Base-by-base conservation (phyloP, 2,329 filamentous ascomycete species). In the Nothophaeocryptopus gaeumannii region DNA sequence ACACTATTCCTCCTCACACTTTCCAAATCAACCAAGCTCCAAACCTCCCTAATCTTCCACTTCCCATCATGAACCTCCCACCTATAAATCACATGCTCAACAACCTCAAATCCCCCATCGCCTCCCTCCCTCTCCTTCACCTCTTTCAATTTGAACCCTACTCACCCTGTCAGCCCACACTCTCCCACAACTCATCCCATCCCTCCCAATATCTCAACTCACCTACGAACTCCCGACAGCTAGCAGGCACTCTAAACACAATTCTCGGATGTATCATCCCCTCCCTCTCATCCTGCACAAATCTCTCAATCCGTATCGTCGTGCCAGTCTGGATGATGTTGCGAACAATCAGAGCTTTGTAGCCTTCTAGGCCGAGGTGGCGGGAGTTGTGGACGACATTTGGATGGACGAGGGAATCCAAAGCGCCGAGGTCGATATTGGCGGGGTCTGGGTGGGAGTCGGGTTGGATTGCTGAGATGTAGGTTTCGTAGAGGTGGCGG, bases 1-100 rank as follows among this genome's bases (percentile, higher is more conserved):
- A 26, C 20, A 26, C 20, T 26, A 26, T 26, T 26, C 20, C 20
- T 39, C 36, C 39, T 32, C 38, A 37, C 38, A n/a, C 37, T 30
- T 14, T 41, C 38, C 29, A 41, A 12, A 30, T 52, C 39, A 12
- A 43, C 44, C 12, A 48, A 35, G 33, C 45, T 48, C 45, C 36
- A 48, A 15, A 45, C 45, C 31, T 52, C 39, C 16, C 33, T 42
- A n/a, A 45, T 44, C 35, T 48, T 52, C 50, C 32, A 16, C 35
- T 32, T 30, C 12, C 39, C 33, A 8, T 51, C 44, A 26, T 50
- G 40, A 13, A 13, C 10, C 9, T 26, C 49, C 14, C 29, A 48
- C 16, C 43, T 35, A 32, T 47, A 52, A 5, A 39, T 45, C 5
- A 52, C 45, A 34, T 52, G 39, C 36, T 47, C 44, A 3, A 43